Percentiles rank a stretch among this genome's conserved stretches.
Evolutionary conservation across 139 green algal species (phyloP).

Genomic region (Haematococcus sp.): DNA sequence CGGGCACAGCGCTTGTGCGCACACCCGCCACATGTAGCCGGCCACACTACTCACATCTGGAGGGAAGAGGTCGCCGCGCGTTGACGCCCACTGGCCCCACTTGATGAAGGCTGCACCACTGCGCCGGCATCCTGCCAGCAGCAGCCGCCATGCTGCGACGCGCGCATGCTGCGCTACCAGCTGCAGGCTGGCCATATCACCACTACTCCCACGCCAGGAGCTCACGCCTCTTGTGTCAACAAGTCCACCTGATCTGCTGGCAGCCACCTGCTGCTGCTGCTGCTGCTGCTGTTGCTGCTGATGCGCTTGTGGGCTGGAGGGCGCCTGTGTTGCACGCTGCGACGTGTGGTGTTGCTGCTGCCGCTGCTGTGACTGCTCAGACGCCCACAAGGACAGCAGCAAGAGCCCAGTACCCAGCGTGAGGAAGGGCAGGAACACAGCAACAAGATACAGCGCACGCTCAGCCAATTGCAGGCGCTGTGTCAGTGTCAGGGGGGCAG

Average conservation of each 20-base stretch:
- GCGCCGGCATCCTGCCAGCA: constrained; percentile 51
- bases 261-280: constrained; percentile 11
- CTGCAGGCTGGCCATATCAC: neutral
- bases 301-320: neutral
- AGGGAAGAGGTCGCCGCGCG: constrained; percentile 91
- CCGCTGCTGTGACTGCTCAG: neutral
- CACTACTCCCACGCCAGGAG: neutral
- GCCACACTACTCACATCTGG: constrained; percentile 38
- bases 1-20: no score
- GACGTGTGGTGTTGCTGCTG: neutral
- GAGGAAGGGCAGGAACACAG: constrained; percentile 68
- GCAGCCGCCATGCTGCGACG: constrained; percentile 44
- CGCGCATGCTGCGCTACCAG: constrained; percentile 26
- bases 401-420: constrained; percentile 53
- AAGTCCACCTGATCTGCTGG: neutral
- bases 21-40: no score
- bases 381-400: constrained; percentile 33
- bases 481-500: neutral
- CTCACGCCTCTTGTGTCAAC: neutral
- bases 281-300: constrained; percentile 10
- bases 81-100: constrained; percentile 95
- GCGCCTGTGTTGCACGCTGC: neutral
- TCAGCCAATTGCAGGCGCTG: constrained; percentile 19
- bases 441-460: constrained; percentile 49
- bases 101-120: constrained; percentile 77